Evolutionary conservation across 345 rosid genomes (phyloP), one percentile per base, ranked within the genome.

Genomic region (Linum tenue): DNA sequence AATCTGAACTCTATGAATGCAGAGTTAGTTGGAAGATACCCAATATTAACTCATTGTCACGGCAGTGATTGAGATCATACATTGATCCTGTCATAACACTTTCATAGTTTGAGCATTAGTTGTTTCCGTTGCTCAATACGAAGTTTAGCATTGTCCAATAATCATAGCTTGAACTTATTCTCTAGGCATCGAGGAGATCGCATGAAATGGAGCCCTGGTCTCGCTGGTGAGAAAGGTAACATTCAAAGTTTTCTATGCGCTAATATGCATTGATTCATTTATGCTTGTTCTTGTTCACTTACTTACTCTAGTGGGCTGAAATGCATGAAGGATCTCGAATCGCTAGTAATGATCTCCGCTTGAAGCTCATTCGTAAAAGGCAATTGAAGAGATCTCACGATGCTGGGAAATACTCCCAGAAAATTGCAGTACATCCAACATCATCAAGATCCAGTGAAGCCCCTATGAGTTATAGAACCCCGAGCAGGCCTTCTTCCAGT

Each of bases 261-360:
- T 22, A 22, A 22, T 22, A 22, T 22, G 31, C 39, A 61, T 61
- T 41, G 0, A 16, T 51, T 31, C 17, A 11, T 50, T 56, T 15
- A 12, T 43, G 10, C 51, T 16, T 48, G 55, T 73, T 7, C 43
- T 64, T 67, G 66, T 63, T 55, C 64, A 16, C 41, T 76, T 62
- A 60, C 38, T 37, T 22, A 0, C 31, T 22, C 31, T 63, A 42
- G 41, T 59, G 14, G 31, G 38, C 62, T 69, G 62, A 10, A 17
- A 38, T 63, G 64, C 71, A 31, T 73, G 69, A 76, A 82, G 86
- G 70, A 61, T 64, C 77, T 53, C 56, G 57, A 37, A 53, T 72
- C 60, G 74, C 60, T 11, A 37, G 35, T 59, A 77, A 73, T 51
- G 86, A 82, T 70, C 83, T 82, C 7, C 72, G 86, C 6, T 56